Conservation (phyloP, 768 basidiomycete species). For the Tephrocybe sp. region DNA sequence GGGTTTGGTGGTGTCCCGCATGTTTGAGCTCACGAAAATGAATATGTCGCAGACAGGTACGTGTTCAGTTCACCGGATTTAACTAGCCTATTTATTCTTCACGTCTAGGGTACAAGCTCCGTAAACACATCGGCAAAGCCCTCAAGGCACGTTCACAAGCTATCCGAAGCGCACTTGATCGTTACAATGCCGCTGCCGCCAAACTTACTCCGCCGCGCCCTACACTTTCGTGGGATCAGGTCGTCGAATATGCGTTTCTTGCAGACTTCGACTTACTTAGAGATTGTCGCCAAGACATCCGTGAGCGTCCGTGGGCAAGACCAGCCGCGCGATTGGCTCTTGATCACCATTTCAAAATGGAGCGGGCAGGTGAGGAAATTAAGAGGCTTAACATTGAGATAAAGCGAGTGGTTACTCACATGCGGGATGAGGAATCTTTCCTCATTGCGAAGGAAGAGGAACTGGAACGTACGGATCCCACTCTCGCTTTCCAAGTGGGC, state of each 20-base stretch:
- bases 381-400: constrained; percentile 24
- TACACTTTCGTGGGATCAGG: constrained; percentile 21
- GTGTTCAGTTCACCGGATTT: constrained; percentile 1
- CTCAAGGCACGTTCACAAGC: constrained; percentile 22
- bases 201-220: constrained; percentile 16
- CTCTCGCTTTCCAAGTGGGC: no score
- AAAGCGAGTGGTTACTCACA: constrained; percentile 15
- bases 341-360: constrained; percentile 19
- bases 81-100: background rate
- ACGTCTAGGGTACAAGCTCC: constrained; percentile 26
- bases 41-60: constrained; percentile 25
- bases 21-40: constrained; percentile 24
- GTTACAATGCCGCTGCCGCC: constrained; percentile 23
- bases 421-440: constrained; percentile 11
- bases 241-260: no score
- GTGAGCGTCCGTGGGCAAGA: constrained; percentile 16
- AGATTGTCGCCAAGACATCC: constrained; percentile 16
- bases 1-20: constrained; percentile 16
- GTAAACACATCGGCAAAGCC: constrained; percentile 25
- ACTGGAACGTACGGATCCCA: no score
- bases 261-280: constrained; percentile 23
- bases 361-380: constrained; percentile 24
- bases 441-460: no score
- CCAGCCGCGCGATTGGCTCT: constrained; percentile 16
- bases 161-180: constrained; percentile 20